Evolutionary conservation across 495 filamentous ascomycete species (phyloP).

Genomic region (Pyronema domesticum): DNA sequence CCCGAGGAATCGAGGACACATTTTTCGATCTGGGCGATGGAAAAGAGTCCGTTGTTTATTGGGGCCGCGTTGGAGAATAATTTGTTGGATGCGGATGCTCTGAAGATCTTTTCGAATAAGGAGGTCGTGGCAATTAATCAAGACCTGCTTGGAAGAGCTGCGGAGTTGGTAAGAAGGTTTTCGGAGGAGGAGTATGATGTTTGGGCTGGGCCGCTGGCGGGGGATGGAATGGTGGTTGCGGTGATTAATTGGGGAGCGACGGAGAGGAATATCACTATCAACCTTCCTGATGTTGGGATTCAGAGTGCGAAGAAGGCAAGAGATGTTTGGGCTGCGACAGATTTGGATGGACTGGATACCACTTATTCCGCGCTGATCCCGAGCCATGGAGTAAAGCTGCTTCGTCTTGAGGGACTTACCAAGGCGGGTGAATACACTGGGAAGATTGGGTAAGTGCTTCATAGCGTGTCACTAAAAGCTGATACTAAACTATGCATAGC

Average conservation of each 20-base stretch:
- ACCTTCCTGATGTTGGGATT: constrained; percentile 29
- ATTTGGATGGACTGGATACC: constrained; percentile 25
- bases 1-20: constrained; percentile 33
- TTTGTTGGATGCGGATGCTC: constrained; percentile 19
- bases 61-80: constrained; percentile 29
- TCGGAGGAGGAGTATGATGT: constrained; percentile 33
- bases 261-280: constrained; percentile 26
- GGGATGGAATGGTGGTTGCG: constrained; percentile 27
- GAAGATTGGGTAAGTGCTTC: too few species aligned
- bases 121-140: constrained; percentile 38
- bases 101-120: constrained; percentile 32
- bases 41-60: constrained; percentile 39
- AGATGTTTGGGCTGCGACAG: constrained; percentile 29
- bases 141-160: constrained; percentile 33
- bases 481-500: background rate
- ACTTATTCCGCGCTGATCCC: constrained; percentile 27
- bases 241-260: constrained; percentile 32
- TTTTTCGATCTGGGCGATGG: constrained; percentile 40
- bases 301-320: constrained; percentile 27
- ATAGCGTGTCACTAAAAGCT: too few species aligned
- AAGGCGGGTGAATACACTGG: constrained; percentile 19
- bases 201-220: constrained; percentile 32
- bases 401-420: constrained; percentile 28
- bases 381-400: constrained; percentile 30
- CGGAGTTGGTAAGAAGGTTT: constrained; percentile 11